Conservation (phyloP, 2,329 filamentous ascomycete species). For the Nemania diffusa region DNA sequence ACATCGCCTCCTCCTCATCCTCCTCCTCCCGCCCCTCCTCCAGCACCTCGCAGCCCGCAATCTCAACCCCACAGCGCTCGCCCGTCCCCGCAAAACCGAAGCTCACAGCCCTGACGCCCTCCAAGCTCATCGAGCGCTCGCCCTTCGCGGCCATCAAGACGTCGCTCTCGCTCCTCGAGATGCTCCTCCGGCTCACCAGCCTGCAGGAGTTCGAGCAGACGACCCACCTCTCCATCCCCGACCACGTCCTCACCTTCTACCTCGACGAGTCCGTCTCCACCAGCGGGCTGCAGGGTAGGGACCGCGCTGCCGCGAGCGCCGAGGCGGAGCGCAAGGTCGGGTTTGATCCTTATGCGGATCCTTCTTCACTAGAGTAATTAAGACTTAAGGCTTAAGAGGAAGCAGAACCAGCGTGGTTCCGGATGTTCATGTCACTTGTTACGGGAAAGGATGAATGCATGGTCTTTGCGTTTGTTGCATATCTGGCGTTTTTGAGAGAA, state of each 20-base stretch:
- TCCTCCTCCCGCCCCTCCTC: slow-evolving; percentile 42
- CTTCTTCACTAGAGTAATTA: no score
- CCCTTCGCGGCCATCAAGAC: slow-evolving; percentile 64
- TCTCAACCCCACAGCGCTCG: not conserved
- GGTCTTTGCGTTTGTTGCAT: not conserved
- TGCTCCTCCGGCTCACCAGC: slow-evolving; percentile 84
- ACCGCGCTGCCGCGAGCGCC: slow-evolving; percentile 56
- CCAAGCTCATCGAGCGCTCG: slow-evolving; percentile 54
- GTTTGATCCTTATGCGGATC: slow-evolving; percentile 66
- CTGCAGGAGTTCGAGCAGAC: slow-evolving; percentile 93
- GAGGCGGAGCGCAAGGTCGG: slow-evolving; percentile 62
- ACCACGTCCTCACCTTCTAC: slow-evolving; percentile 91
- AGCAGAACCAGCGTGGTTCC: not conserved
- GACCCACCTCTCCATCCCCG: slow-evolving; percentile 87
- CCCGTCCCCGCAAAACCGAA: not conserved
- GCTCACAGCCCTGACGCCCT: slow-evolving; percentile 21
- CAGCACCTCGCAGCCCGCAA: slow-evolving; percentile 26
- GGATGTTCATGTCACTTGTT: not conserved
- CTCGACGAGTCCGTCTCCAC: slow-evolving; percentile 68
- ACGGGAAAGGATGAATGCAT: not conserved
- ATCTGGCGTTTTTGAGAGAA: not conserved
- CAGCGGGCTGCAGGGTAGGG: slow-evolving; percentile 60
- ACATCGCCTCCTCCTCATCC: slow-evolving; percentile 51
- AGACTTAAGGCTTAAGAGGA: not conserved
- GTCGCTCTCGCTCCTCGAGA: slow-evolving; percentile 82